These are phyloP conservation scores for Microcyclospora pomicola DNA, from an alignment of 2,329 filamentous ascomycete genomes.

Conservation along the genomic window DNA sequence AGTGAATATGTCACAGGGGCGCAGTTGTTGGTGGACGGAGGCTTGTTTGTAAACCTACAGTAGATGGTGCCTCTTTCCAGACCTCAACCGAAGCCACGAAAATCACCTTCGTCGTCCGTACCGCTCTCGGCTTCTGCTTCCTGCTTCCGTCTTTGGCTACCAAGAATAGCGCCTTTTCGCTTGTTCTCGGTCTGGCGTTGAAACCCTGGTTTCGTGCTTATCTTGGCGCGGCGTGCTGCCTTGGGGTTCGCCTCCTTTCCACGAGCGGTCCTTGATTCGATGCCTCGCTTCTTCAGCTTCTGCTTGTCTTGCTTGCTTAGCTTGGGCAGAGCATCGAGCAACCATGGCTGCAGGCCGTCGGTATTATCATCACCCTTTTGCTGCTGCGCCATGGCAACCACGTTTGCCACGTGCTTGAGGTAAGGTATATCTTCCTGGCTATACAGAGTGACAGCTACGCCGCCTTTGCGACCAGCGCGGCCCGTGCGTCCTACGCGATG, in stretches of 20 bases:
- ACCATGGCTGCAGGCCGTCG: slow-evolving; percentile 62
- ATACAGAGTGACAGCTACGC: slow-evolving; percentile 85
- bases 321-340: slow-evolving; percentile 73
- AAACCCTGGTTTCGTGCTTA: slow-evolving; percentile 72
- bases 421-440: slow-evolving; percentile 88
- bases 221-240: slow-evolving; percentile 44
- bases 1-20: slow-evolving; percentile 73
- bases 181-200: slow-evolving; percentile 58
- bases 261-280: slow-evolving; percentile 49
- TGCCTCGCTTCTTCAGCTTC: slow-evolving; percentile 66
- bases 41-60: slow-evolving; percentile 79
- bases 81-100: slow-evolving; percentile 28
- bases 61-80: slow-evolving; percentile 25
- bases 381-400: slow-evolving; percentile 72
- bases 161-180: slow-evolving; percentile 28
- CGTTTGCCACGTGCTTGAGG: slow-evolving; percentile 83
- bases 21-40: slow-evolving; percentile 75
- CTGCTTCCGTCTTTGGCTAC: slow-evolving; percentile 21
- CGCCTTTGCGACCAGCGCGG: slow-evolving; percentile 72
- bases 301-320: slow-evolving; percentile 74
- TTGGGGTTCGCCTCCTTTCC: slow-evolving; percentile 27
- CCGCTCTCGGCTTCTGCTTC: slow-evolving; percentile 8
- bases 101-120: slow-evolving; percentile 21
- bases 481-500: slow-evolving; percentile 89
- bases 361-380: slow-evolving; percentile 32